phyloP scores from a whole-genome alignment of 2,329 filamentous ascomycete species.

The Aspergillaceae sp. region DNA sequence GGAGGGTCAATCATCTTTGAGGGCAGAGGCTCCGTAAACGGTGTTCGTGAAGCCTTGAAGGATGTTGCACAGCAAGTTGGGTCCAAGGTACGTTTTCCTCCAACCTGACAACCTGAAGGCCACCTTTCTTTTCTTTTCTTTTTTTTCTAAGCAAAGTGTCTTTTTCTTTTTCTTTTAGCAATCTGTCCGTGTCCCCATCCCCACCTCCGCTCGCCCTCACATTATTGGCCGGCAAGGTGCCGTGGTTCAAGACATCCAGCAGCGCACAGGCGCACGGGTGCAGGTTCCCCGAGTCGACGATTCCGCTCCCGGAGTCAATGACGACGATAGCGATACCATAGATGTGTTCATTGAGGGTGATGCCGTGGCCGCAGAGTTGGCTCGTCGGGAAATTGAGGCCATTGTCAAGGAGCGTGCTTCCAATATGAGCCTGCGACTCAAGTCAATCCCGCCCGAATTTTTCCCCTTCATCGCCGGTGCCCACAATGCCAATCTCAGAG shows the following conservation, averaged over 20 bases:
- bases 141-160: no score
- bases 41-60: constrained; percentile 78
- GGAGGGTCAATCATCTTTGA: constrained; percentile 71
- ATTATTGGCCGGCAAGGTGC: constrained; percentile 90
- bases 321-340: constrained; percentile 67
- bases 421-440: constrained; percentile 71
- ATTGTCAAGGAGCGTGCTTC: constrained; percentile 82
- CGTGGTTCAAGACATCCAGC: constrained; percentile 81
- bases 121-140: no score
- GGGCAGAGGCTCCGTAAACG: constrained; percentile 72
- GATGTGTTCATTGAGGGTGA: constrained; percentile 89
- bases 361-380: constrained; percentile 74
- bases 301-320: constrained; percentile 56
- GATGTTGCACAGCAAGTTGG: constrained; percentile 84
- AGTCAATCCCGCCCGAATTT: constrained; percentile 79
- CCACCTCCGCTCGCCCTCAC: constrained; percentile 71
- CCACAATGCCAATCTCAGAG: constrained; percentile 57
- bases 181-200: constrained; percentile 68
- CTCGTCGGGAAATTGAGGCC: constrained; percentile 71
- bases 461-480: constrained; percentile 90
- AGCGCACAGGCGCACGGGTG: constrained; percentile 81
- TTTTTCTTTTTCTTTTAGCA: constrained; percentile 36
- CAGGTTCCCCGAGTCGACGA: constrained; percentile 79
- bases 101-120: no score
- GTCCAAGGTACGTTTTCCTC: constrained; percentile 55